Evolutionary conservation across 202 grass and related monocot species (phyloP), one percentile per base, ranked within the genome.

Genomic region (Miscanthus sacchariflorus): DNA sequence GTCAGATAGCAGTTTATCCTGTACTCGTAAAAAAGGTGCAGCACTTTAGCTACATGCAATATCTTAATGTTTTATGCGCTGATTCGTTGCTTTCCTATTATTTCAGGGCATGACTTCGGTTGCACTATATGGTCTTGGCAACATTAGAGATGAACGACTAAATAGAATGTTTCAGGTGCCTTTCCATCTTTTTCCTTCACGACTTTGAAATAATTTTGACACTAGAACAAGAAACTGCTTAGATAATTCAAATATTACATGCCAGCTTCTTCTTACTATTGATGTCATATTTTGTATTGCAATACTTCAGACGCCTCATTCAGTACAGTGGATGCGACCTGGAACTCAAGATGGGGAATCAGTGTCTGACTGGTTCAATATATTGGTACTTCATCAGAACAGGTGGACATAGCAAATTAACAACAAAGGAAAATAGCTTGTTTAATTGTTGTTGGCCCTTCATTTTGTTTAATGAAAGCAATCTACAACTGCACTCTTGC

Each of bases 131-230:
- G 97, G 94, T 68, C 93, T 99, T 79, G 97, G 97, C 24, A 99
- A 99, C 79, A 99, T 99, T 80, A 95, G 97, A 90, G 97, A 96
- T 93, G 97, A 99, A 54, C 89, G 94, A 50, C 88, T 96, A 49
- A 99, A 99, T 73, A 93, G 94, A 88, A 99, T 99, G 94, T 99
- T 99, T 92, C 97, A 99, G 97, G 94, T 96, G 63, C 59, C 7
- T 72, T 88, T 88, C 38, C 39, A 65, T 88, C 58, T 56, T 58
- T 5, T 11, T 76, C 54, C 25, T 56, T 59, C 78, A 49, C 46
- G 65, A 74, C 15, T 67, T 77, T 77, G 35, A 17, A 36, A 81
- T 63, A 74, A 24, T 46, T 56, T 82, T 77, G 27, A 4, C 13
- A n/a, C 39, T 42, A 2, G 58, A 85, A 38, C 43, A 67, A 75